Conservation (phyloP, 1,139 yeast genomes). For the Saccharomycopsis crataegensis region DNA sequence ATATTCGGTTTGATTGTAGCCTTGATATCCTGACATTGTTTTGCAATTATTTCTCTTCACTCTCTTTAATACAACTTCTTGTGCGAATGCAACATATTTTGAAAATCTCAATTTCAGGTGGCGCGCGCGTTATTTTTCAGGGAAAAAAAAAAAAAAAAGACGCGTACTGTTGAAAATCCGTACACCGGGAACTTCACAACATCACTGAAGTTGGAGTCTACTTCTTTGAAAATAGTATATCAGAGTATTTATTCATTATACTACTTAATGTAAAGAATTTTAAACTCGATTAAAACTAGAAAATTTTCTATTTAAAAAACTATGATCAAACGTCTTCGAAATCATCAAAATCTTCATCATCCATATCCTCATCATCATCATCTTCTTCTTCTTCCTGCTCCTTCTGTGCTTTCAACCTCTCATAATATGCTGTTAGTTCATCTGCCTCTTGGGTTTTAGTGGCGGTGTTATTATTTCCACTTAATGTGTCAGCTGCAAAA, state of each 20-base stretch:
- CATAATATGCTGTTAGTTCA: conserved; percentile 74
- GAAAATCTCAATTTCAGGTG: too few species aligned
- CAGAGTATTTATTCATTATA: too few species aligned
- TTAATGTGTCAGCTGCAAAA: not conserved
- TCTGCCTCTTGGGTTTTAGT: conserved; percentile 45
- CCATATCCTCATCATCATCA: conserved; percentile 27
- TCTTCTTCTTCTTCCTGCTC: conserved; percentile 42
- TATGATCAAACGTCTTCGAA: conserved; percentile 15
- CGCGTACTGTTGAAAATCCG: too few species aligned
- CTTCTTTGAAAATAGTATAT: too few species aligned
- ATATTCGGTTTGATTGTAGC: conserved; percentile 23
- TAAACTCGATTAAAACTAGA: not conserved
- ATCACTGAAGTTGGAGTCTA: too few species aligned
- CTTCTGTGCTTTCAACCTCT: conserved; percentile 58
- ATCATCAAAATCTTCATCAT: conserved; percentile 24
- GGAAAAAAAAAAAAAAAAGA: too few species aligned
- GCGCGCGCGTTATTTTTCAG: too few species aligned
- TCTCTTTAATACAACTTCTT: too few species aligned
- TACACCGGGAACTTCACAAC: too few species aligned
- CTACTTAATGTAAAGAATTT: too few species aligned
- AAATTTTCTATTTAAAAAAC: not conserved
- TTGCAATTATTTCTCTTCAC: too few species aligned
- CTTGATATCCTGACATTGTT: conserved; percentile 24
- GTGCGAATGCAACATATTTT: too few species aligned
- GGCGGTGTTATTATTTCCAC: not conserved